These are phyloP conservation scores for Chrysochromulina parva DNA, from an alignment of 78 protist species.

Conservation along the genomic window DNA sequence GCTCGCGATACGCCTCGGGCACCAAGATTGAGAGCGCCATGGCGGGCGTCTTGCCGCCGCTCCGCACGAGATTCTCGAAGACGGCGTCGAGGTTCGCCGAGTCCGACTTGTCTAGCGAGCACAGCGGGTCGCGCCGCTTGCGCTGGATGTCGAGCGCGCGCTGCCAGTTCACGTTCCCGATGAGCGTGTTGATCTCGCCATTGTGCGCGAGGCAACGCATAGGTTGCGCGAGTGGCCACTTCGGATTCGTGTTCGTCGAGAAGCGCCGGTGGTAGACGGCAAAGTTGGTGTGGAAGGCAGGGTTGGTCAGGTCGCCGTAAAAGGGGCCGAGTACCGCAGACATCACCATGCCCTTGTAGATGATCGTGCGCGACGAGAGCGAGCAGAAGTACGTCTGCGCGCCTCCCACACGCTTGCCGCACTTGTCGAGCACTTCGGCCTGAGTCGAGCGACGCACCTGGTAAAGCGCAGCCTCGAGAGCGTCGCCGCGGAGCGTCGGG, in stretches of 20 bases:
- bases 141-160: slow-evolving; percentile 70
- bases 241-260: slow-evolving; percentile 60
- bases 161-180: slow-evolving; percentile 81
- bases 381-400: background rate
- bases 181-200: slow-evolving; percentile 90
- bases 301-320: slow-evolving; percentile 7
- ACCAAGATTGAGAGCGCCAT: slow-evolving; percentile 77
- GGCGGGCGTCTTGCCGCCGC: slow-evolving; percentile 57
- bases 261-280: slow-evolving; percentile 58
- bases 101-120: slow-evolving; percentile 60
- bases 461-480: slow-evolving; percentile 25
- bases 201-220: slow-evolving; percentile 79
- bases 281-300: background rate
- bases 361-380: slow-evolving; percentile 6
- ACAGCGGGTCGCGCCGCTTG: background rate
- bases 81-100: slow-evolving; percentile 75
- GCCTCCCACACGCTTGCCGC: background rate
- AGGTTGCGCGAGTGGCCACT: slow-evolving; percentile 69
- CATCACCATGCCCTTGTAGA: slow-evolving; percentile 52
- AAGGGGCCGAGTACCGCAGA: slow-evolving; percentile 27
- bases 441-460: background rate
- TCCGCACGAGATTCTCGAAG: slow-evolving; percentile 58
- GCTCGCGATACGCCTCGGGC: slow-evolving; percentile 84
- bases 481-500: background rate
- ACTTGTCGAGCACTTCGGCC: background rate